A percentile compares a stretch with the other conserved stretches of the same genome.
Conservation (phyloP, 495 filamentous ascomycete genomes). For the Bombardia bombarda region DNA sequence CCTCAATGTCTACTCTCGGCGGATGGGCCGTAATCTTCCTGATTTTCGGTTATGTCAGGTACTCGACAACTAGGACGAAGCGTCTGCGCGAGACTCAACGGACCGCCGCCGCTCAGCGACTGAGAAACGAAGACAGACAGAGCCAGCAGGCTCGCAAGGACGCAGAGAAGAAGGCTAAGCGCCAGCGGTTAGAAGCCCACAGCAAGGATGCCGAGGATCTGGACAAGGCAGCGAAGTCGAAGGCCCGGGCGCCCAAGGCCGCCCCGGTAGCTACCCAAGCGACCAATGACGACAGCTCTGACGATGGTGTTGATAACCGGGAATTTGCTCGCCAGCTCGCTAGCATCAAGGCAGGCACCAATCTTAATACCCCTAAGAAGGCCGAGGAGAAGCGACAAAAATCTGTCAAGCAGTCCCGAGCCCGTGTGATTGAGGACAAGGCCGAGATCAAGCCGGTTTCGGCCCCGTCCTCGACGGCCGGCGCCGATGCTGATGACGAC, state of each 20-base stretch:
- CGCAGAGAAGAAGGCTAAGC: constrained; percentile 25
- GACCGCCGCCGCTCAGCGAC: constrained; percentile 12
- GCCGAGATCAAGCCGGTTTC: constrained; percentile 33
- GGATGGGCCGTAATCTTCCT: constrained; percentile 53
- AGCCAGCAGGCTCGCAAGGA: constrained; percentile 28
- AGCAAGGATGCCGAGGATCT: constrained; percentile 17
- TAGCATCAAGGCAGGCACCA: constrained; percentile 55
- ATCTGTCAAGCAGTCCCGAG: constrained; percentile 48
- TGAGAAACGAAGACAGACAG: constrained; percentile 28
- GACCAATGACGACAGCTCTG: constrained; percentile 31
- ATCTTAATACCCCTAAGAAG: constrained; percentile 46
- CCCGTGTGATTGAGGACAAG: constrained; percentile 30
- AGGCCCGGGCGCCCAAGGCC: constrained; percentile 16
- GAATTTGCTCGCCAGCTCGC: constrained; percentile 68
- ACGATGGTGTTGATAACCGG: constrained; percentile 55
- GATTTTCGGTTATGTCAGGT: no score
- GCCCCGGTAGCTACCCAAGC: constrained; percentile 10
- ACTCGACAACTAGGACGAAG: no score
- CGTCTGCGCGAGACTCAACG: no score
- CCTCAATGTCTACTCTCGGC: constrained; percentile 35
- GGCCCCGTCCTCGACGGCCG: constrained; percentile 64
- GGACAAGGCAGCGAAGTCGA: constrained; percentile 26
- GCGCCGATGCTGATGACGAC: constrained; percentile 76
- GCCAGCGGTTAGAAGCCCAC: constrained; percentile 18
- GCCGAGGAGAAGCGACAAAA: constrained; percentile 53